Evolutionary conservation across 306 rosid genomes (phyloP), one percentile per base, ranked within the genome.

Genomic region (Luffa acutangula): DNA sequence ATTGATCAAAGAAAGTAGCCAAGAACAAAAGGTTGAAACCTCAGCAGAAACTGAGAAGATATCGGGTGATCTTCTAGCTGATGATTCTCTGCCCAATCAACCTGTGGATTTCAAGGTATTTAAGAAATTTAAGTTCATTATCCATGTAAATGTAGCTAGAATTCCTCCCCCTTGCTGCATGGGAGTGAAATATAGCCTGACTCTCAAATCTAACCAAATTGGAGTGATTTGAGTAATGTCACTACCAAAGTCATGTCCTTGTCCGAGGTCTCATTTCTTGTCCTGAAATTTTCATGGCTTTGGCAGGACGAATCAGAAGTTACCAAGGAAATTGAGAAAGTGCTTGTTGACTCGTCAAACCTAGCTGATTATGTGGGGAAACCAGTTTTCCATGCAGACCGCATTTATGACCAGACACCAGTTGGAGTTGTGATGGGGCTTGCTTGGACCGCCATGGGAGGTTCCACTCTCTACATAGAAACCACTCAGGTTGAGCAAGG

Each of bases 401-500:
- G 99, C 75, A 90, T 96, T 85, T 96, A 90, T 60, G 86, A 89
- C 63, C 91, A 81, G 83, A 96, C 97, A 69, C 99, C 99, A 15
- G 75, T 83, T 43, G 99, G 99, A 76, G 99, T 96, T 34, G 99
- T 96, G 45, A 91, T 96, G 99, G 99, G 99, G 82, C 98, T 96
- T 72, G 99, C 99, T 72, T 96, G 99, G 99, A 93, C 99, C 51
- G 90, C 99, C 78, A 93, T 96, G 99, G 99, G 99, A 21, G 99
- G 99, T 43, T 96, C 98, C 81, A 96, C 99, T 1, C 87, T 96
- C 69, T 96, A 96, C 83, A 90, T 96, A 79, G 99, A 93, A 87
- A 96, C 99, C 33, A 85, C 92, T 65, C 80, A 84, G 53, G 80
- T 93, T 79, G 98, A 96, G 83, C 88, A 93, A 89, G 94, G 89